phyloP scores from a whole-genome alignment of 768 basidiomycete genomes.

The Phanerodontia chrysosporium region DNA sequence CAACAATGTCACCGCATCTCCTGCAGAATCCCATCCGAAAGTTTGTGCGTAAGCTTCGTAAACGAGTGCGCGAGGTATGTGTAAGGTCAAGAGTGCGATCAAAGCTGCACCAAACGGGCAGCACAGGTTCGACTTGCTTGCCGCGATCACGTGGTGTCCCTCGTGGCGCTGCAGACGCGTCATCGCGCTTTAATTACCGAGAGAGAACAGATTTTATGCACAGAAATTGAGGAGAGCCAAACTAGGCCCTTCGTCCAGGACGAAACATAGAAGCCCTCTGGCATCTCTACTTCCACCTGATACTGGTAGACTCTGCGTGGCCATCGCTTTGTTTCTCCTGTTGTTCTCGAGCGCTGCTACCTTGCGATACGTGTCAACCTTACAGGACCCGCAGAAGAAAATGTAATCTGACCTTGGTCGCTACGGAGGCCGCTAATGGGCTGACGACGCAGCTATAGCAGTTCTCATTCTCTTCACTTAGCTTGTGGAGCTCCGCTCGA shows the following conservation, averaged over 20 bases:
- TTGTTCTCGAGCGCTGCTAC: background rate
- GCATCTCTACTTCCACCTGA: conserved; percentile 14
- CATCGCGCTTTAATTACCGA: background rate
- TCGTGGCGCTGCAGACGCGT: conserved; percentile 13
- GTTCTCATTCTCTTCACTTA: background rate
- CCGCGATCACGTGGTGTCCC: conserved; percentile 19
- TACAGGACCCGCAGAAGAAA: no score
- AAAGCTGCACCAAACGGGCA: background rate
- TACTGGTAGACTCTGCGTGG: no score
- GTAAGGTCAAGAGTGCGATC: background rate
- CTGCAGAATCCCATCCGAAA: conserved; percentile 76
- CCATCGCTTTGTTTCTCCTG: no score
- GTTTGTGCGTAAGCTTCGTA: background rate
- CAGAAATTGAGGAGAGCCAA: background rate
- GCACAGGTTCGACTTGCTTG: conserved; percentile 1
- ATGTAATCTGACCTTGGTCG: no score
- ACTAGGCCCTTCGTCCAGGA: background rate
- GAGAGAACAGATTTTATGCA: conserved; percentile 20
- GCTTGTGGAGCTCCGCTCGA: conserved; percentile 12
- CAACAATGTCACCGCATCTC: conserved; percentile 80
- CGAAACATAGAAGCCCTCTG: background rate
- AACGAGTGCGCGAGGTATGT: no score
- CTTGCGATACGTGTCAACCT: background rate
- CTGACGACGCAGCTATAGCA: background rate
- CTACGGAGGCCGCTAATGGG: no score